Conservation (phyloP, 2,329 filamentous ascomycete species). For the Penicillium janthinellum region DNA sequence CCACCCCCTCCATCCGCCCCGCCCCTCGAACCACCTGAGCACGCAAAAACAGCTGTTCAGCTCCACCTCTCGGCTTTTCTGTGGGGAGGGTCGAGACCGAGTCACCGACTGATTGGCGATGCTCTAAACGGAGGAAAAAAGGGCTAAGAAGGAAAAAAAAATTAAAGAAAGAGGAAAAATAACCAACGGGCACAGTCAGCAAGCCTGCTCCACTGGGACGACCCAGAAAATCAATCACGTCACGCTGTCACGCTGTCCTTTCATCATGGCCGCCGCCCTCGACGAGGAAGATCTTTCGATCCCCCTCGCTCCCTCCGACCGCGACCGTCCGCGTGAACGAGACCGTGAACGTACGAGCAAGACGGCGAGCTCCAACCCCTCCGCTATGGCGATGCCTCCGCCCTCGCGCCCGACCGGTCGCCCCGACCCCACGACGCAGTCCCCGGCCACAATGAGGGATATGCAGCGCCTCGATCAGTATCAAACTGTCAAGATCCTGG, state of each 20-base stretch:
- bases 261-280: slow-evolving; percentile 53
- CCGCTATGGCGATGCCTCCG: slow-evolving; percentile 44
- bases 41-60: slow-evolving; percentile 20
- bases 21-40: slow-evolving; percentile 25
- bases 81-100: slow-evolving; percentile 30
- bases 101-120: slow-evolving; percentile 30
- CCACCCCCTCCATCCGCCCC: slow-evolving; percentile 13
- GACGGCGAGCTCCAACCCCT: slow-evolving; percentile 29
- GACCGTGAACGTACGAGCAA: slow-evolving; percentile 26
- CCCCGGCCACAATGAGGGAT: slow-evolving; percentile 54
- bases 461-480: slow-evolving; percentile 91
- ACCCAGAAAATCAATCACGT: slow-evolving; percentile 40
- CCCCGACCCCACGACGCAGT: slow-evolving; percentile 40
- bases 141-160: neutral
- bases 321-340: slow-evolving; percentile 26
- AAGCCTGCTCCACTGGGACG: slow-evolving; percentile 19
- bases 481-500: slow-evolving; percentile 83
- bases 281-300: slow-evolving; percentile 84
- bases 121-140: slow-evolving; percentile 20
- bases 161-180: neutral
- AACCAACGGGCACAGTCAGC: slow-evolving; percentile 27
- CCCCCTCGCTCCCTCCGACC: slow-evolving; percentile 54
- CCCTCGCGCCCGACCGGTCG: slow-evolving; percentile 37
- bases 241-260: slow-evolving; percentile 32
- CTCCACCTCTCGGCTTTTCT: slow-evolving; percentile 29